Evolutionary conservation across 179 eudicot species (phyloP).

Genomic region (Sideroxylon spinosum): DNA sequence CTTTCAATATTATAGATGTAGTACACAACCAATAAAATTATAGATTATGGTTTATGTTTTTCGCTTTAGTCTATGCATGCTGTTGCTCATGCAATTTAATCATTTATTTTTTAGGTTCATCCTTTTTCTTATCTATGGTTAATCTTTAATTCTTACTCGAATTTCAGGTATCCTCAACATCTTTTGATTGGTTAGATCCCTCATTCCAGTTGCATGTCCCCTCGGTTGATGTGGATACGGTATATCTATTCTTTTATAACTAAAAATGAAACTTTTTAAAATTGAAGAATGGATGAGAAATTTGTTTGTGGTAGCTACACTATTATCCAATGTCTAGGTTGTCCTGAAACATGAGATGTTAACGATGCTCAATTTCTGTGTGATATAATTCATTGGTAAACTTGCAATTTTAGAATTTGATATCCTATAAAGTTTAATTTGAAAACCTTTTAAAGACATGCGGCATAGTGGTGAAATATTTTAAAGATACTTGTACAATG

Average conservation of each 20-base stretch:
- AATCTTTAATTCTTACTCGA: background rate
- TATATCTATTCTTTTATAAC: constrained; percentile 23
- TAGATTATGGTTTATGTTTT: background rate
- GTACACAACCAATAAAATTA: background rate
- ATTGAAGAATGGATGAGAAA: background rate
- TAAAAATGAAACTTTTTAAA: background rate
- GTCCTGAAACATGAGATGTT: background rate
- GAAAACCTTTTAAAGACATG: background rate
- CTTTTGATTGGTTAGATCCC: constrained; percentile 56
- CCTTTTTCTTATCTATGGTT: background rate
- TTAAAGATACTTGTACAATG: background rate
- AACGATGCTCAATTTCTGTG: background rate
- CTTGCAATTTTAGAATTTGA: background rate
- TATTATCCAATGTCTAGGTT: background rate
- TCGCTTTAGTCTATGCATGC: background rate
- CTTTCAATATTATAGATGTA: background rate
- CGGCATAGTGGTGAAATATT: background rate
- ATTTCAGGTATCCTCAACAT: constrained; percentile 48
- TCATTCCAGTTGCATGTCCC: constrained; percentile 69
- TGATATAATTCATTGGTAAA: background rate
- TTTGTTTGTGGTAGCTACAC: background rate
- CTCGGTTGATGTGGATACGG: constrained; percentile 93
- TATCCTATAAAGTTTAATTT: background rate
- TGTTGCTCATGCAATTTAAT: background rate
- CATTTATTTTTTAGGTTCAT: background rate